These are phyloP conservation scores for Strobilomyces confusus DNA, from an alignment of 768 basidiomycete genomes.

Conservation along the genomic window DNA sequence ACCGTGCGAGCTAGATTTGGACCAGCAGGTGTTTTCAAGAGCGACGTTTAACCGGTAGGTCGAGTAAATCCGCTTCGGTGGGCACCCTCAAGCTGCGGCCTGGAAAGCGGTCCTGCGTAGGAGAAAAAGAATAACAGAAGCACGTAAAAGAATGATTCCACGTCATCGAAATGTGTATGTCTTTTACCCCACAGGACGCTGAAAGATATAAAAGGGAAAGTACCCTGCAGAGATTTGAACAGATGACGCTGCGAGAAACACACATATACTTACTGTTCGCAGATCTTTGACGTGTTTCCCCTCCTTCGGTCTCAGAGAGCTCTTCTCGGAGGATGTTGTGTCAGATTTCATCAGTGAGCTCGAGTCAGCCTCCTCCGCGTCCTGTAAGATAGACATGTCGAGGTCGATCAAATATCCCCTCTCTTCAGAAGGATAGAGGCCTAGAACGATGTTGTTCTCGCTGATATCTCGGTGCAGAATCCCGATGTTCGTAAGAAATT, in stretches of 20 bases:
- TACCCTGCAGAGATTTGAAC: background rate
- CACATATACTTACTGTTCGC: background rate
- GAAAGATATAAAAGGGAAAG: background rate
- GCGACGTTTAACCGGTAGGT: no score
- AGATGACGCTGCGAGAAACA: background rate
- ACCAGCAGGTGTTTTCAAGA: no score
- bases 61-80: slow-evolving; percentile 3
- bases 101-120: background rate
- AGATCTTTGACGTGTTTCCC: background rate
- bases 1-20: no score
- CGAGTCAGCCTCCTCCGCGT: background rate
- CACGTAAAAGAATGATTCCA: slow-evolving; percentile 14
- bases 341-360: background rate
- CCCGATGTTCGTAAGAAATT: background rate
- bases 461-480: background rate
- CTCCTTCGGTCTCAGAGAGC: background rate
- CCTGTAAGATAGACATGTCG: slow-evolving; percentile 14
- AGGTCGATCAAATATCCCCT: slow-evolving; percentile 32
- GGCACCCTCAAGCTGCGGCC: background rate
- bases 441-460: background rate
- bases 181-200: background rate
- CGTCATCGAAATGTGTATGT: slow-evolving; percentile 1
- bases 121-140: slow-evolving; percentile 3
- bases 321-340: background rate
- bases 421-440: background rate